Percentiles rank a stretch among this genome's conserved stretches.
phyloP scores from a whole-genome alignment of 140 eudicot species.

The Senecio squalidus region DNA sequence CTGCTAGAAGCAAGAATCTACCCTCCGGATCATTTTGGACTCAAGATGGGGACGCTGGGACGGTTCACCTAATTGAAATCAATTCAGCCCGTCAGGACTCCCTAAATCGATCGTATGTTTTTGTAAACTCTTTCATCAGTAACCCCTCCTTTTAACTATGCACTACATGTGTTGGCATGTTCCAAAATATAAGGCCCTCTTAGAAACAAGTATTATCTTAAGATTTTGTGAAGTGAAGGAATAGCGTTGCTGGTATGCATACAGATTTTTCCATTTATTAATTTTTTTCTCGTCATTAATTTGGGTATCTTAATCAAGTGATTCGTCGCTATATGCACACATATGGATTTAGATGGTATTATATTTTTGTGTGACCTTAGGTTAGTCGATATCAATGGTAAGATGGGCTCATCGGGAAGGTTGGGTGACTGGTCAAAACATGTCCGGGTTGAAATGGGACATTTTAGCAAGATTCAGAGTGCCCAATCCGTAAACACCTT shows the following conservation, averaged over 20 bases:
- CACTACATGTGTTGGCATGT: background rate
- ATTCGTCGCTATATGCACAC: background rate
- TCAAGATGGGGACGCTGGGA: conserved; percentile 36
- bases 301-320: background rate
- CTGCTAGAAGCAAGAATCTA: conserved; percentile 66
- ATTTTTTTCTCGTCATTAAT: background rate
- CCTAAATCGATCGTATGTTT: conserved; percentile 67
- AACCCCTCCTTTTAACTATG: background rate
- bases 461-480: too few relatives aligned
- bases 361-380: background rate
- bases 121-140: background rate
- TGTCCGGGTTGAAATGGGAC: too few relatives aligned
- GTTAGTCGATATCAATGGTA: too few relatives aligned
- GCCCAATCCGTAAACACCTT: too few relatives aligned
- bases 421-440: background rate
- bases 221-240: background rate
- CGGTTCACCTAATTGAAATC: conserved; percentile 54
- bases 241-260: background rate
- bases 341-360: background rate
- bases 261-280: background rate
- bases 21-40: conserved; percentile 89
- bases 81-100: conserved; percentile 72
- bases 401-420: background rate
- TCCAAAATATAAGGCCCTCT: background rate
- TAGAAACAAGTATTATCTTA: background rate